These are phyloP conservation scores for Suillus sp. DNA, from an alignment of 768 basidiomycete genomes.

Conservation along the genomic window DNA sequence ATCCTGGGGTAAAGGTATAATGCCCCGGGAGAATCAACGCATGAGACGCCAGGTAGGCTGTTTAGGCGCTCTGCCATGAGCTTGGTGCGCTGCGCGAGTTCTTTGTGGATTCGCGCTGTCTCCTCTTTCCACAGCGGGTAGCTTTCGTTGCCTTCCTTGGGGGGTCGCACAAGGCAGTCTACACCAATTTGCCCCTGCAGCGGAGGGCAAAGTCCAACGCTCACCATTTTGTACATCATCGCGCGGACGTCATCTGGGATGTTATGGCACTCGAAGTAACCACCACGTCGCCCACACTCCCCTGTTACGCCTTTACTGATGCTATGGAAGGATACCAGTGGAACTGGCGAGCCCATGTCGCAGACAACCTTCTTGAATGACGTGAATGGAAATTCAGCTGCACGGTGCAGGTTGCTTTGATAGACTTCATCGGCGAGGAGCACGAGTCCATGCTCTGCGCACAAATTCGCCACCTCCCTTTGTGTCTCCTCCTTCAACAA, in stretches of 20 bases:
- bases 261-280: constrained; percentile 94
- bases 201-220: constrained; percentile 87
- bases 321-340: constrained; percentile 95
- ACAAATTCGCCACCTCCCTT: constrained; percentile 75
- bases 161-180: constrained; percentile 92
- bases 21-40: constrained; percentile 88
- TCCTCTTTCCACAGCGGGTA: constrained; percentile 83
- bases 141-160: constrained; percentile 70
- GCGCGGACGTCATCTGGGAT: constrained; percentile 75
- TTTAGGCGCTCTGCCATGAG: constrained; percentile 83
- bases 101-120: constrained; percentile 76
- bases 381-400: constrained; percentile 70
- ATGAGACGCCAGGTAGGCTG: constrained; percentile 82
- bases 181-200: constrained; percentile 92
- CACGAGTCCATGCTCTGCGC: constrained; percentile 82
- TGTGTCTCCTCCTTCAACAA: constrained; percentile 75
- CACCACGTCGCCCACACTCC: constrained; percentile 96
- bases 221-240: constrained; percentile 95
- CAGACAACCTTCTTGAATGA: constrained; percentile 91
- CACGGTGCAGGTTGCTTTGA: constrained; percentile 86
- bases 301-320: constrained; percentile 96
- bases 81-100: constrained; percentile 67
- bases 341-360: constrained; percentile 65
- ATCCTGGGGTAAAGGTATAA: constrained; percentile 93
- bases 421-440: constrained; percentile 99